phyloP scores from a whole-genome alignment of 192 early-diverging fungal species.

The Spizellomyces sp. region DNA sequence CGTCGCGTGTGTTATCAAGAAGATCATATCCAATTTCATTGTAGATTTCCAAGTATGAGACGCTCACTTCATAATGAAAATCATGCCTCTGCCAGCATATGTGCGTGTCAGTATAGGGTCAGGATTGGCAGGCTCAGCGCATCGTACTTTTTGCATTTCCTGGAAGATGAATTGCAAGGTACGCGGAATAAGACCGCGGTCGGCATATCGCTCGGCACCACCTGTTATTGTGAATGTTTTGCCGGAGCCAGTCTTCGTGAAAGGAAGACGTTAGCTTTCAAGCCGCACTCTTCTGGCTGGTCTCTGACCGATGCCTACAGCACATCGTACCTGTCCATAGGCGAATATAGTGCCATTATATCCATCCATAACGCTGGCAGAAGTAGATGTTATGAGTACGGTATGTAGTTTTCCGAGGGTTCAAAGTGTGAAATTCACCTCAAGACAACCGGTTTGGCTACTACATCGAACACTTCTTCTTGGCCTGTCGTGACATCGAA shows the following conservation, averaged over 20 bases:
- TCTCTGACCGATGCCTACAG: too few relatives aligned
- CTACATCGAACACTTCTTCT: slow-evolving; percentile 67
- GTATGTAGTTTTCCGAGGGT: neutral
- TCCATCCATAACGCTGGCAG: slow-evolving; percentile 56
- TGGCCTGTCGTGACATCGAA: slow-evolving; percentile 56
- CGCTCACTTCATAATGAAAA: slow-evolving; percentile 44
- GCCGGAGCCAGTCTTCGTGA: slow-evolving; percentile 60
- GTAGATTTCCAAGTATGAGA: slow-evolving; percentile 69
- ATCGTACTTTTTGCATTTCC: slow-evolving; percentile 44
- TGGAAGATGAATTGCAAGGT: slow-evolving; percentile 62
- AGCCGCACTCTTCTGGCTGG: neutral
- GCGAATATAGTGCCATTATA: slow-evolving; percentile 70
- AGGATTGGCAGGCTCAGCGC: neutral
- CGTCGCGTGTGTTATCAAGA: slow-evolving; percentile 55
- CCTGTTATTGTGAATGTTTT: slow-evolving; percentile 73
- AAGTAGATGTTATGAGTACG: slow-evolving; percentile 18
- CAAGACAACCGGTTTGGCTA: slow-evolving; percentile 59
- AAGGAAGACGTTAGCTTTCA: slow-evolving; percentile 3
- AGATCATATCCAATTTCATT: slow-evolving; percentile 66
- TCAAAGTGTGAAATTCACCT: slow-evolving; percentile 38
- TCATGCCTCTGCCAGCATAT: slow-evolving; percentile 17
- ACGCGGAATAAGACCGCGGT: slow-evolving; percentile 63
- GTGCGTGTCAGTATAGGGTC: neutral
- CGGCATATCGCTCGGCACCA: slow-evolving; percentile 60
- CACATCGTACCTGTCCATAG: slow-evolving; percentile 51